Evolutionary conservation across 2,329 filamentous ascomycete genomes (phyloP), one percentile per base, ranked within the genome.

Genomic region (Ophiostoma sp.): DNA sequence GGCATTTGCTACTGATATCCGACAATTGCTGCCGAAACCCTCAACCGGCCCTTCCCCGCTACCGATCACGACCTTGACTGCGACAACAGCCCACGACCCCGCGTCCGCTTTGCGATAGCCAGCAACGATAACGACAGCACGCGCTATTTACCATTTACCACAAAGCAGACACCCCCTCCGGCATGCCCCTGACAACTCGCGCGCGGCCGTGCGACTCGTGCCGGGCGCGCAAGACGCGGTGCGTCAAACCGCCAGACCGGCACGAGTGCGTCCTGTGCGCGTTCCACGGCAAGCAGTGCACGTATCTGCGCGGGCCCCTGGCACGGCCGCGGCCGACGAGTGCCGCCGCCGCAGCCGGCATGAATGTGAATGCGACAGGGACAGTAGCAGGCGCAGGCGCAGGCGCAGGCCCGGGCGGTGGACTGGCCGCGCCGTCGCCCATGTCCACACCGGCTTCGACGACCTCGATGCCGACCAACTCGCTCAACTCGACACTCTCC

Each of bases 201-300:
- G 11, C 40, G 63, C 63, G 63, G n/a, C 63, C 63, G 18, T 64
- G 63, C 63, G 63, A 64, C 63, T 64, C 63, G 63, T 64, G 63
- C 63, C 63, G 63, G 41, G 63, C 63, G 18, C 63, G 63, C 63
- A 64, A 64, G 63, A 64, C 63, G 18, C 63, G 63, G 9, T 64
- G 63, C 63, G 63, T 64, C 63, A 64, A 64, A 12, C 63, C 63
- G 41, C 63, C 63, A 3, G 63, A 64, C n/a, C 63, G 63, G 40
- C 42, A 64, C 63, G 63, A 64, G 63, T 64, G 63, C 18, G 63
- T 64, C 41, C 63, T 64, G 63, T 64, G 63, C 42, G 63, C 63
- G 4, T 64, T 64, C 42, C 63, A 64, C 63, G 63, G 63, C 41
- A 64, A 64, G 63, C 63, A 64, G 42, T 64, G 63, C 63, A 64